These are phyloP conservation scores for Starmera pachycereana DNA, from an alignment of 805 yeast genomes.

Conservation along the genomic window DNA sequence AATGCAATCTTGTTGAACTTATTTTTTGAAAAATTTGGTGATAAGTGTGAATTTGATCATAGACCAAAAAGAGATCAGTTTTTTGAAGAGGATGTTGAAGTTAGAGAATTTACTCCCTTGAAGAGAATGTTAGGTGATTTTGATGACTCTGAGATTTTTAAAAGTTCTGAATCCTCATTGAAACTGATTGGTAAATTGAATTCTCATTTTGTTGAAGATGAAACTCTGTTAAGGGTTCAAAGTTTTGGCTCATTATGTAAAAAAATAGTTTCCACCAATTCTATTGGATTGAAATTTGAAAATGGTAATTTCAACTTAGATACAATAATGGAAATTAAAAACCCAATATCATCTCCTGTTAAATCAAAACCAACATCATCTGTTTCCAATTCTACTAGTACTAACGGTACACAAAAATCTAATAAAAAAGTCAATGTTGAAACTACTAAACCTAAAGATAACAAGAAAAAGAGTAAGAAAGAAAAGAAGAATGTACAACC, in stretches of 20 bases:
- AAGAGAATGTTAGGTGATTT: conserved; percentile 49
- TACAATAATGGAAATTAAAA: conserved; percentile 3
- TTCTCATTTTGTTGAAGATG: conserved; percentile 20
- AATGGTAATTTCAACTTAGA: conserved; percentile 9
- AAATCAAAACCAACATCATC: neutral
- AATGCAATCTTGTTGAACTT: conserved; percentile 22
- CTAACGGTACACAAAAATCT: neutral
- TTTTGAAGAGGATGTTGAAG: conserved; percentile 54
- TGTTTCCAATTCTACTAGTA: neutral
- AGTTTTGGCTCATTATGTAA: conserved; percentile 25
- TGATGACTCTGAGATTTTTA: conserved; percentile 30
- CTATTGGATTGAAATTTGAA: conserved; percentile 20
- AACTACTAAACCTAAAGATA: neutral
- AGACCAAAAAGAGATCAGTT: conserved; percentile 41
- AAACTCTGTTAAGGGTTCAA: conserved; percentile 22
- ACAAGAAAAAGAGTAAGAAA: neutral
- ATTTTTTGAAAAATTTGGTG: conserved; percentile 9
- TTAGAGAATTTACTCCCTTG: conserved; percentile 50
- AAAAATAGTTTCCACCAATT: conserved; percentile 17
- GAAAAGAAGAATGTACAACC: neutral
- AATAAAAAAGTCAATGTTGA: neutral
- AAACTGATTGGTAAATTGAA: conserved; percentile 15
- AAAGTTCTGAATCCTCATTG: conserved; percentile 5
- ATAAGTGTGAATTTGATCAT: conserved; percentile 6
- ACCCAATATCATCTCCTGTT: neutral